These are phyloP conservation scores for Coffea eugenioides DNA, from an alignment of 257 asterid genomes.

Conservation along the genomic window DNA sequence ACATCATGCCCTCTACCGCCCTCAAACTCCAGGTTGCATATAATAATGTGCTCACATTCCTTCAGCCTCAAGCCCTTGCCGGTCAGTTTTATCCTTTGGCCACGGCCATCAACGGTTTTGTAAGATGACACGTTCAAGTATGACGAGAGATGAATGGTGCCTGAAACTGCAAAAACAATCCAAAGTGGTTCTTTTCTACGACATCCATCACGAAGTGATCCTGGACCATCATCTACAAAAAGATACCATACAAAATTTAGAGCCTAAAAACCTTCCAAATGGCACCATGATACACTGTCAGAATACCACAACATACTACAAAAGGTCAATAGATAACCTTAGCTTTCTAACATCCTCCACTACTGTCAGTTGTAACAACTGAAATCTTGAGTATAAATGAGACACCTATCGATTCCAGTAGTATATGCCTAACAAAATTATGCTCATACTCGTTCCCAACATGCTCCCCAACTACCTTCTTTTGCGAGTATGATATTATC, in stretches of 20 bases:
- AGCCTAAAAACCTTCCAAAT: not conserved
- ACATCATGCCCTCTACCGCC: slow-evolving; percentile 91
- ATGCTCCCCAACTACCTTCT: not conserved
- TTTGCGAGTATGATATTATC: not conserved
- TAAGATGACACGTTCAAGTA: slow-evolving; percentile 68
- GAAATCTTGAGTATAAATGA: not conserved
- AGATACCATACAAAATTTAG: slow-evolving; percentile 3
- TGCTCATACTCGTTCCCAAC: not conserved
- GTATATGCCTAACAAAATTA: too few species aligned
- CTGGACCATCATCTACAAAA: slow-evolving; percentile 81
- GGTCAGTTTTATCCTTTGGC: slow-evolving; percentile 68
- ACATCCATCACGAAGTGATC: slow-evolving; percentile 85
- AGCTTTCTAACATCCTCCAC: too few species aligned
- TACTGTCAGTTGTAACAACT: not conserved
- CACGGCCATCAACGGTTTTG: slow-evolving; percentile 92
- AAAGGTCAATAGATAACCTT: too few species aligned
- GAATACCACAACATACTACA: not conserved
- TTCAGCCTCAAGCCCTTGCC: slow-evolving; percentile 87
- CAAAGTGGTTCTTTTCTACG: slow-evolving; percentile 77
- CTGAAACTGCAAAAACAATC: slow-evolving; percentile 83
- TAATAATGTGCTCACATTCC: slow-evolving; percentile 76
- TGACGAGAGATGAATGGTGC: slow-evolving; percentile 71
- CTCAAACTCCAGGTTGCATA: slow-evolving; percentile 81
- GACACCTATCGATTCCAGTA: not conserved
- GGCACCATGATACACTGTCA: not conserved